Percentiles rank a stretch among this genome's conserved stretches.
These are phyloP conservation scores for Carex scoparia DNA, from an alignment of 176 grass and related monocot species.

Conservation along the genomic window DNA sequence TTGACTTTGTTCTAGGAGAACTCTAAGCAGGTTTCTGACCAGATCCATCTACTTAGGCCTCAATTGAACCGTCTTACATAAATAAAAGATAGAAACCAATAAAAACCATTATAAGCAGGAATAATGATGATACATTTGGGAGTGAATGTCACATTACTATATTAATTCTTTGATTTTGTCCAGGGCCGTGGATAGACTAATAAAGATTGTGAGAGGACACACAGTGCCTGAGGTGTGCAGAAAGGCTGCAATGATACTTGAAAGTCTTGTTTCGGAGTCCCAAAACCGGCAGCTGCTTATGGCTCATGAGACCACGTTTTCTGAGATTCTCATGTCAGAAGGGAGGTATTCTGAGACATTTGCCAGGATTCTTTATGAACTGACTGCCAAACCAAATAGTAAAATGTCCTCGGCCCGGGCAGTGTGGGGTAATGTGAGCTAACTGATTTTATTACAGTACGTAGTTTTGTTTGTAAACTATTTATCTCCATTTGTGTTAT, in stretches of 20 bases:
- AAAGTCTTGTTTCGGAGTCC: slow-evolving; percentile 86
- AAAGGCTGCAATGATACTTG: slow-evolving; percentile 86
- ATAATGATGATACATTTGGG: not conserved
- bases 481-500: not conserved
- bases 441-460: slow-evolving; percentile 23
- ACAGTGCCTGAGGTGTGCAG: slow-evolving; percentile 75
- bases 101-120: not conserved
- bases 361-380: slow-evolving; percentile 74
- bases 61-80: not conserved
- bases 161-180: slow-evolving; percentile 18
- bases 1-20: not conserved
- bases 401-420: slow-evolving; percentile 64
- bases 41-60: not conserved
- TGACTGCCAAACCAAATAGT: slow-evolving; percentile 80
- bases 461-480: not conserved
- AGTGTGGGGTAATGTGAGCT: slow-evolving; percentile 95
- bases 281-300: slow-evolving; percentile 81
- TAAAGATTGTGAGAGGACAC: slow-evolving; percentile 81
- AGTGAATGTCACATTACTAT: not conserved
- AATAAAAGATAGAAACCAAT: not conserved
- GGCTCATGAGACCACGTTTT: slow-evolving; percentile 84
- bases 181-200: slow-evolving; percentile 92
- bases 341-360: slow-evolving; percentile 89
- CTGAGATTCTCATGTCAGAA: slow-evolving; percentile 76
- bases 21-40: not conserved